Conservation (phyloP, 1,139 yeast genomes). For the Kurtzmaniella natalensis region DNA sequence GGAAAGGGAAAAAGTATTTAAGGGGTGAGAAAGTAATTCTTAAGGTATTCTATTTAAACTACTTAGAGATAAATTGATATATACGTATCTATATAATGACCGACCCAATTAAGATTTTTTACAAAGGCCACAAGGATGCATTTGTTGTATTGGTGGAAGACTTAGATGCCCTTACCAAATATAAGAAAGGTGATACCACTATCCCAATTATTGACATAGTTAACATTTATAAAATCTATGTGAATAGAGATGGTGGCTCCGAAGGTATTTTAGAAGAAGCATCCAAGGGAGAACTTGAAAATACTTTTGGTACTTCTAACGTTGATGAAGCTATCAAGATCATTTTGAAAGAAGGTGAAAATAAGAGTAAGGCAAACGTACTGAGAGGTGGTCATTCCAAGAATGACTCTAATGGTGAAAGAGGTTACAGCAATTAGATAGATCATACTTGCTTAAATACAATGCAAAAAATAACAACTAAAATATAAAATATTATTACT, state of each 20-base stretch:
- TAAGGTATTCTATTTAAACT: neutral
- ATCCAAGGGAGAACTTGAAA: slow-evolving; percentile 56
- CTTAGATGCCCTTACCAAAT: slow-evolving; percentile 43
- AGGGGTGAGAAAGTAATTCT: neutral
- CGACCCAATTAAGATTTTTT: slow-evolving; percentile 48
- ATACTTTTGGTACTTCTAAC: slow-evolving; percentile 58
- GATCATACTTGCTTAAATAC: too few relatives aligned
- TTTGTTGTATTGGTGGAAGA: slow-evolving; percentile 64
- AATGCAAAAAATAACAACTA: too few relatives aligned
- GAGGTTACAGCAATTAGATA: slow-evolving; percentile 23
- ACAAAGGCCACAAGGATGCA: slow-evolving; percentile 61
- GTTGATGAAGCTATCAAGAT: slow-evolving; percentile 47
- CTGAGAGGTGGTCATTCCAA: slow-evolving; percentile 18
- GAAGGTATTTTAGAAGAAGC: slow-evolving; percentile 74
- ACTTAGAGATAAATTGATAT: too few relatives aligned
- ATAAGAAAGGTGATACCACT: slow-evolving; percentile 45
- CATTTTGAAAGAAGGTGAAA: slow-evolving; percentile 54
- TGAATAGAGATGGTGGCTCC: slow-evolving; percentile 59
- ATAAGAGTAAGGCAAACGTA: slow-evolving; percentile 27
- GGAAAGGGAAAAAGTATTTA: neutral
- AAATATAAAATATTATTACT: too few relatives aligned
- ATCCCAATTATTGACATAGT: slow-evolving; percentile 64
- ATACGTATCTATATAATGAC: slow-evolving; percentile 12
- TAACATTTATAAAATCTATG: slow-evolving; percentile 60
- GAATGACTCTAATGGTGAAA: slow-evolving; percentile 39